Evolutionary conservation across 2,329 filamentous ascomycete species (phyloP), one percentile per base, ranked within the genome.

Genomic region (Colletotrichum sp.): DNA sequence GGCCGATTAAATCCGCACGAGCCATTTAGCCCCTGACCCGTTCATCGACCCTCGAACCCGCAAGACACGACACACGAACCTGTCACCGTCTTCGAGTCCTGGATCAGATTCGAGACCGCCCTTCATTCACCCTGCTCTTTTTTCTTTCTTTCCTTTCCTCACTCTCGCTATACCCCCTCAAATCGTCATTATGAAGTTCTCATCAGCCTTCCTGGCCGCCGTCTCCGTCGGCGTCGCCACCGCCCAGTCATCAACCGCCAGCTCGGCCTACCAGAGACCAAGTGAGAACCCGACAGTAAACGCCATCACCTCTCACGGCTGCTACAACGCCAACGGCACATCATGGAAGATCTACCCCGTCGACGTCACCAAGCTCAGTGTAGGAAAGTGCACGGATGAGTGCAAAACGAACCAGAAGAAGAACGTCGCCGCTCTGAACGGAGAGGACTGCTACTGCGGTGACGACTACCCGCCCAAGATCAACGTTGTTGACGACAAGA

Each of bases 361-460:
- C 13, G 36, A 75, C 1, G 75, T 81, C 13, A 34, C 73, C 1
- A 67, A 64, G 4, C 79, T 86, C 26, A 83, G 84, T 7, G 85
- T 85, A 15, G 89, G 88, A 70, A 76, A 78, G 15, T 92, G 90
- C 79, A 84, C 81, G 12, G 79, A 78, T 16, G 34, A 78, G 0
- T 72, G 72, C 44, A 32, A 62, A 32, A 13, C n/a, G 2, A 55
- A 63, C 15, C 57, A 63, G 9, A 88, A 89, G 44, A 86, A 83
- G 36, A 79, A 88, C 2, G 94, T 95, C 9, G 91, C 93, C 80
- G 95, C 89, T 36, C 85, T 95, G 60, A 90, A 89, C 9, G 88
- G 89, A 21, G 90, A 90, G 18, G 87, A 88, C 21, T 98, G 96
- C 85, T 95, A 88, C 81, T 98, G 96, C 81, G 96, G 95, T 75